Base-by-base conservation (phyloP, 2,329 filamentous ascomycete species). In the Pestalotiopsis sp. region DNA sequence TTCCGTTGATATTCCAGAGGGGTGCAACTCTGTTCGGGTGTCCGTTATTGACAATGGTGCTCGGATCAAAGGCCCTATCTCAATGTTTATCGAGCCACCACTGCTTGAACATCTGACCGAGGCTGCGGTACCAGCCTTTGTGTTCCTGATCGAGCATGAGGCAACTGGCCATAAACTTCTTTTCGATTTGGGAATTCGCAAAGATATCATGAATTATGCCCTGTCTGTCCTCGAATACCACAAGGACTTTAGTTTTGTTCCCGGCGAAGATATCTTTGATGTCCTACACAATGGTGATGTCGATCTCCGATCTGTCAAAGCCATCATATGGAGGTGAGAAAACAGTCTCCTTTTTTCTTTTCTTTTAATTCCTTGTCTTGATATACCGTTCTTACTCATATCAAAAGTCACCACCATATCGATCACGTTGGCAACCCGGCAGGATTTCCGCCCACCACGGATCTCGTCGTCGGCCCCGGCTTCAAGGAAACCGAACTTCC, bases 361-460 rank as follows among this genome's bases (percentile, higher is more conserved):
- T 9, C 11, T 14, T 58, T 2, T n/a, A n/a, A n/a, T n/a, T n/a
- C n/a, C n/a, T n/a, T n/a, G n/a, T n/a, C n/a, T n/a, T n/a, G n/a
- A n/a, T n/a, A n/a, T n/a, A n/a, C n/a, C n/a, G n/a, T n/a, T n/a
- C n/a, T n/a, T n/a, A n/a, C n/a, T 58, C 3, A 25, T 25, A n/a
- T 58, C n/a, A 25, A 25, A 3, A 58, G 56, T 31, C n/a, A 62
- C 1, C 59, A 62, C n/a, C 84, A 87, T 70, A 83, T 83, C 74
- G 84, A 87, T 73, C 85, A 86, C 69, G 79, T 81, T 45, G 85
- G 84, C 61, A 83, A 83, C 13, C 81, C 83, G 0, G 75, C 78
- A 11, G 80, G 82, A 68, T 87, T 86, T 71, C 72, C 77, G 1
- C 77, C 79, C 12, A 76, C 80, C 0, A 78, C 80, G 2, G 83